Evolutionary conservation across 2,329 filamentous ascomycete genomes (phyloP).

Genomic region (Ceratocystis ficicola): DNA sequence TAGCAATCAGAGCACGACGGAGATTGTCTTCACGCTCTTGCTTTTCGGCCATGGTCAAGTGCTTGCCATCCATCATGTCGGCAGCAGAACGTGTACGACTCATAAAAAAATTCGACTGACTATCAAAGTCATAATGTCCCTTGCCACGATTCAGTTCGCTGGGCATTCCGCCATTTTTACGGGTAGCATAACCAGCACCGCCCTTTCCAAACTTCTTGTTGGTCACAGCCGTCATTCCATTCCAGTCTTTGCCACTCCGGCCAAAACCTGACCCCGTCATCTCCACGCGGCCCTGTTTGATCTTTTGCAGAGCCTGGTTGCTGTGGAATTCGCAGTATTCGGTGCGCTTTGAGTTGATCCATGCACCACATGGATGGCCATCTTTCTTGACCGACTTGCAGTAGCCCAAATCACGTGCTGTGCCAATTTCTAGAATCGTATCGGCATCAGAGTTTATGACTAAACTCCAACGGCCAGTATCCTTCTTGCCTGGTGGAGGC

Average conservation of each 20-base stretch:
- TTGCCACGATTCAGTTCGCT: slow-evolving; percentile 20
- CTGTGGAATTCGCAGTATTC: slow-evolving; percentile 90
- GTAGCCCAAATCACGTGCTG: slow-evolving; percentile 71
- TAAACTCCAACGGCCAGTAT: slow-evolving; percentile 74
- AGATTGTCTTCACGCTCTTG: slow-evolving; percentile 54
- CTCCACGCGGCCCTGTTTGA: slow-evolving; percentile 59
- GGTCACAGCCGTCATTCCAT: slow-evolving; percentile 26
- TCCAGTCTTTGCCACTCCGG: slow-evolving; percentile 27
- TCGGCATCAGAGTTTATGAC: slow-evolving; percentile 78
- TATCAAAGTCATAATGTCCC: slow-evolving; percentile 45
- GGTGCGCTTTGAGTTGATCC: slow-evolving; percentile 81
- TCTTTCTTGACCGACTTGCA: slow-evolving; percentile 80
- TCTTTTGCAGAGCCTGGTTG: slow-evolving; percentile 55
- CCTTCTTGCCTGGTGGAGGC: slow-evolving; percentile 59
- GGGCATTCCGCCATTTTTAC: slow-evolving; percentile 1
- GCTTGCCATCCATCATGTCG: slow-evolving; percentile 48
- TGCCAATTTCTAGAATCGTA: slow-evolving; percentile 79
- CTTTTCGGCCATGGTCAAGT: slow-evolving; percentile 38
- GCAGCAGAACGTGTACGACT: slow-evolving; percentile 42
- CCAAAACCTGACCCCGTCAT: slow-evolving; percentile 56
- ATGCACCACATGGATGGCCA: slow-evolving; percentile 64
- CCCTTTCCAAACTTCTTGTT: slow-evolving; percentile 36
- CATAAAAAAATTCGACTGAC: slow-evolving; percentile 46
- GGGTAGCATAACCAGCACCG: slow-evolving; percentile 25
- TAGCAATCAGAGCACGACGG: slow-evolving; percentile 50